phyloP scores from a whole-genome alignment of 228 moss, liverwort and hornwort genomes.

The Sphagnum fallax region DNA sequence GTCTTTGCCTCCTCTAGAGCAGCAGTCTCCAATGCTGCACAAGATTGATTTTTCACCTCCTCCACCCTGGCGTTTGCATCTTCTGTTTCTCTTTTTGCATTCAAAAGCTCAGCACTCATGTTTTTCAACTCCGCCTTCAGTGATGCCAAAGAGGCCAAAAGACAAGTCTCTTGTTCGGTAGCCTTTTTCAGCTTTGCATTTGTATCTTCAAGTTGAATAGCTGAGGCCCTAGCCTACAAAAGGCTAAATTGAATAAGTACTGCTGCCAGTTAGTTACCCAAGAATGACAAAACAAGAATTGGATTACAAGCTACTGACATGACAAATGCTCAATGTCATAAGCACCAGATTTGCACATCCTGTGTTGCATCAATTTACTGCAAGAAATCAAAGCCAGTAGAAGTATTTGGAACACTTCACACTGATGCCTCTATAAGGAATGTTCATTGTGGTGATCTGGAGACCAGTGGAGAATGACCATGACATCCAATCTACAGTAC shows the following conservation, averaged over 20 bases:
- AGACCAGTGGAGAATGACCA: too few species aligned
- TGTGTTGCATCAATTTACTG: neutral
- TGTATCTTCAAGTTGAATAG: conserved; percentile 25
- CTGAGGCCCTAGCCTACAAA: conserved; percentile 29
- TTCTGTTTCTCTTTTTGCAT: conserved; percentile 13
- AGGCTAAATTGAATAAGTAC: neutral
- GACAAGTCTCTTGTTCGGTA: conserved; percentile 11
- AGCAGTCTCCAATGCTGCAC: conserved; percentile 14
- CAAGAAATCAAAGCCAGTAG: too few species aligned
- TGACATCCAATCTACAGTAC: too few species aligned
- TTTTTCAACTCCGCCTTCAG: conserved; percentile 22
- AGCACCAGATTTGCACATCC: too few species aligned
- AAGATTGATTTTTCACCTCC: conserved; percentile 15
- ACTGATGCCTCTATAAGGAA: too few species aligned
- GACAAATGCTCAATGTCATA: too few species aligned
- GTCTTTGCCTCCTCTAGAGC: conserved; percentile 2
- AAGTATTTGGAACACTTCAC: too few species aligned
- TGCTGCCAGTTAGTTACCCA: neutral
- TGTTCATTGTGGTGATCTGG: too few species aligned
- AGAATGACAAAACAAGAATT: too few species aligned
- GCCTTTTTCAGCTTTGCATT: conserved; percentile 12
- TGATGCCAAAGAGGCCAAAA: conserved; percentile 21
- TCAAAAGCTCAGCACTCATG: conserved; percentile 10
- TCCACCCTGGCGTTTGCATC: conserved; percentile 20
- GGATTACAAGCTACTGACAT: too few species aligned